These are phyloP conservation scores for Picea sitchensis DNA, from an alignment of 75 land plant species.

Conservation along the genomic window DNA sequence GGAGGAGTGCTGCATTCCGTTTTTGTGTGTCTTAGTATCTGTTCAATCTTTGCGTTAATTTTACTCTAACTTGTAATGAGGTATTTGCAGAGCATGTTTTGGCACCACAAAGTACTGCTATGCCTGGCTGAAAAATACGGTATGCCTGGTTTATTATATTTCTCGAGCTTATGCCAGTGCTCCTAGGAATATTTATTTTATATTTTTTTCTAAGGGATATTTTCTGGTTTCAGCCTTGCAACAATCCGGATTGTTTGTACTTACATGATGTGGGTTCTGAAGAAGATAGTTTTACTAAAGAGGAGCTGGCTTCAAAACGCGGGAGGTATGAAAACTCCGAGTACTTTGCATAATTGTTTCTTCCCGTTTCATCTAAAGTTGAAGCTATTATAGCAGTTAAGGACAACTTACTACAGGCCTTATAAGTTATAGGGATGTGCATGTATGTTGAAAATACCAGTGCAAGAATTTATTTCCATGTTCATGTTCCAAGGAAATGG, in stretches of 20 bases:
- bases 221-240: conserved; percentile 62
- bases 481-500: too few species aligned
- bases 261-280: conserved; percentile 79
- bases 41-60: neutral
- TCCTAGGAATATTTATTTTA: neutral
- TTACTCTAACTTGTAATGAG: neutral
- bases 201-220: neutral
- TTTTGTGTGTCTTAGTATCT: neutral
- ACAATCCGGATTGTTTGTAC: conserved; percentile 84
- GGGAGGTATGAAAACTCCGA: conserved; percentile 38
- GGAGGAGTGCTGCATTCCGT: neutral
- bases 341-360: too few species aligned
- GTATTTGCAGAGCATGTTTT: conserved; percentile 69
- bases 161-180: neutral
- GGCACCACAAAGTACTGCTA: conserved; percentile 93
- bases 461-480: too few species aligned
- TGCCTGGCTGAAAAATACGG: conserved; percentile 82
- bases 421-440: too few species aligned
- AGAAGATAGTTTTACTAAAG: conserved; percentile 83
- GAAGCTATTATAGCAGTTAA: neutral
- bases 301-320: conserved; percentile 69
- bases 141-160: conserved; percentile 20
- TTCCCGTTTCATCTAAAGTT: neutral
- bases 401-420: neutral
- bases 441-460: too few species aligned